phyloP scores from a whole-genome alignment of 768 basidiomycete genomes.

The Mycena kentingensis region DNA sequence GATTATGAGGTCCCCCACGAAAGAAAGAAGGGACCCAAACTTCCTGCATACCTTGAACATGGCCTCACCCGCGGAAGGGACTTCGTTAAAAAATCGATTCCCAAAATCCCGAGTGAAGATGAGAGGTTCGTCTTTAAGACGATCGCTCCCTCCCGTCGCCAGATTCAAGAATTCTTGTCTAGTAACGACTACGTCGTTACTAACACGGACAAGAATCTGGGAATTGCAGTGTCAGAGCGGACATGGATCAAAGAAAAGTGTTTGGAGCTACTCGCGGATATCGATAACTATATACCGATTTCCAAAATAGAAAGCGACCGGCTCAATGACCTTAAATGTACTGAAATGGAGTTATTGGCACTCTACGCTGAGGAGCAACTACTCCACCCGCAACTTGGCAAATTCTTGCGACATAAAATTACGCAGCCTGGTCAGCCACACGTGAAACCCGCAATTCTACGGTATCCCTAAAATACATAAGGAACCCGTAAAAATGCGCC shows the following conservation, averaged over 20 bases:
- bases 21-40: slow-evolving; percentile 1
- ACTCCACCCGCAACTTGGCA: slow-evolving; percentile 13
- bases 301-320: background rate
- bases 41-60: slow-evolving; percentile 22
- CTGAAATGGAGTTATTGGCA: slow-evolving; percentile 5
- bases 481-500: slow-evolving; percentile 30
- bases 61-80: slow-evolving; percentile 16
- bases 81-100: slow-evolving; percentile 20
- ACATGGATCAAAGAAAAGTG: slow-evolving; percentile 27
- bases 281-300: slow-evolving; percentile 10
- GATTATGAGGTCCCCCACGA: slow-evolving; percentile 23
- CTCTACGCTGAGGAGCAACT: background rate
- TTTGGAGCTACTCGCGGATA: slow-evolving; percentile 6
- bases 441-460: slow-evolving; percentile 22
- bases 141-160: slow-evolving; percentile 12
- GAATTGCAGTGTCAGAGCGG: slow-evolving; percentile 24
- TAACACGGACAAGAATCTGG: slow-evolving; percentile 31
- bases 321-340: slow-evolving; percentile 4
- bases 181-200: slow-evolving; percentile 28
- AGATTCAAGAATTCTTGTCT: slow-evolving; percentile 16
- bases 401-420: slow-evolving; percentile 13
- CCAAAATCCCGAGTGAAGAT: slow-evolving; percentile 15
- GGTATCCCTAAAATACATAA: slow-evolving; percentile 41
- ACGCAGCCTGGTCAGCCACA: slow-evolving; percentile 8
- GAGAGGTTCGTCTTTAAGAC: background rate